These are phyloP conservation scores for Mallotus nudiflorus DNA, from an alignment of 345 rosid species.

Conservation along the genomic window DNA sequence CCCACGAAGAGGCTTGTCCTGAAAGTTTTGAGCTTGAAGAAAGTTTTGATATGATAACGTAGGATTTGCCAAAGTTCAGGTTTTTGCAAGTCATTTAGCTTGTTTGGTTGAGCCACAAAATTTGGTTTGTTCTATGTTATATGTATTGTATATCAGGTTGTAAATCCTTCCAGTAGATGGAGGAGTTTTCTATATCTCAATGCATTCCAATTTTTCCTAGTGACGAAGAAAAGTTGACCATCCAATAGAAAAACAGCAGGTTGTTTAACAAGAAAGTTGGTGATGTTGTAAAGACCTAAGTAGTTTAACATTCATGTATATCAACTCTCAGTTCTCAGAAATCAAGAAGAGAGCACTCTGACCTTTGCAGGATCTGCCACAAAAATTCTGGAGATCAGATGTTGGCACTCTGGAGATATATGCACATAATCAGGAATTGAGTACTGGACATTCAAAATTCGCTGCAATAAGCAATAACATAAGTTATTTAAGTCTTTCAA, in stretches of 20 bases:
- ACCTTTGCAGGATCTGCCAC: constrained; percentile 95
- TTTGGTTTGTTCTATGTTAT: neutral
- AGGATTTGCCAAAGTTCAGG: too few relatives aligned
- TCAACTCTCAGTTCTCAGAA: constrained; percentile 4
- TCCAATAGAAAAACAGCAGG: neutral
- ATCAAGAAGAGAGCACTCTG: constrained; percentile 19
- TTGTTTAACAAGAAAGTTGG: neutral
- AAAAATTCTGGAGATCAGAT: constrained; percentile 89
- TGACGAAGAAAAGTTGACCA: neutral
- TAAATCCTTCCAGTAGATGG: neutral
- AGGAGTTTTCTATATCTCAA: neutral
- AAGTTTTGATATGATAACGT: neutral
- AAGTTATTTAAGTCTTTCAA: constrained; percentile 12
- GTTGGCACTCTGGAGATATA: constrained; percentile 88
- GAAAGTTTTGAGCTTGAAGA: neutral
- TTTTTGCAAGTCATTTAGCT: neutral
- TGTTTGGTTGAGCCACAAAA: neutral
- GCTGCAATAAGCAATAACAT: constrained; percentile 45
- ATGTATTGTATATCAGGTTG: neutral
- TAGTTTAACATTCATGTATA: neutral
- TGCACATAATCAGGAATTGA: constrained; percentile 93
- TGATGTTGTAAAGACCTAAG: neutral
- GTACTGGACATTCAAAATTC: constrained; percentile 92
- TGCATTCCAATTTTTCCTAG: neutral
- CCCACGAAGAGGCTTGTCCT: neutral